Evolutionary conservation across 2,329 filamentous ascomycete species (phyloP).

Genomic region (Sporothrix variecibatus): DNA sequence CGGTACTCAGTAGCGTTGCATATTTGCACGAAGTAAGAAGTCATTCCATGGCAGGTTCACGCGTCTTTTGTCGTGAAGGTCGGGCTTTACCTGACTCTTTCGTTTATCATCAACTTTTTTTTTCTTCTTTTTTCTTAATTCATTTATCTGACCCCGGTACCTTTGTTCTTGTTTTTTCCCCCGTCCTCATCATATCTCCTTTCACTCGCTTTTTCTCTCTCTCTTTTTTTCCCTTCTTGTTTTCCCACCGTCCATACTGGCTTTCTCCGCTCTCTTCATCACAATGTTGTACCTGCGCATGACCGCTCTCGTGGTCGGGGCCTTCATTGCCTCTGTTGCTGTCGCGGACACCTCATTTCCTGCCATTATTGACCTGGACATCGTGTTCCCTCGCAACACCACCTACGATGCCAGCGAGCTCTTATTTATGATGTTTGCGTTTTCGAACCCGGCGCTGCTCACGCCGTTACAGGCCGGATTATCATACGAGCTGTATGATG

Average conservation of each 20-base stretch:
- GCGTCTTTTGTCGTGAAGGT: neutral
- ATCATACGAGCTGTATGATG: neutral
- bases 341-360: neutral
- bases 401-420: neutral
- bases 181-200: too few species aligned
- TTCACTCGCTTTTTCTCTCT: too few species aligned
- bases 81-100: neutral
- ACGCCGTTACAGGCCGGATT: neutral
- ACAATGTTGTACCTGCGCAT: neutral
- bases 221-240: neutral
- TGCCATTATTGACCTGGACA: neutral
- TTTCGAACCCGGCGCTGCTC: neutral
- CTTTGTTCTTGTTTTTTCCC: neutral
- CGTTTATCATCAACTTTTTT: neutral
- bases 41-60: neutral
- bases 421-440: neutral
- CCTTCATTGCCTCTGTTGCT: neutral
- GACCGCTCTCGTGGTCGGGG: neutral
- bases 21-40: neutral
- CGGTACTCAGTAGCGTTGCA: neutral
- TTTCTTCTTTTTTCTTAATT: neutral
- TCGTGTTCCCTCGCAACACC: neutral
- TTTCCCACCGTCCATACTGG: neutral
- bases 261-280: neutral
- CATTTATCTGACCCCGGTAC: too few species aligned